phyloP scores from a whole-genome alignment of 148 eudicot species.

The Nyssa sinensis region DNA sequence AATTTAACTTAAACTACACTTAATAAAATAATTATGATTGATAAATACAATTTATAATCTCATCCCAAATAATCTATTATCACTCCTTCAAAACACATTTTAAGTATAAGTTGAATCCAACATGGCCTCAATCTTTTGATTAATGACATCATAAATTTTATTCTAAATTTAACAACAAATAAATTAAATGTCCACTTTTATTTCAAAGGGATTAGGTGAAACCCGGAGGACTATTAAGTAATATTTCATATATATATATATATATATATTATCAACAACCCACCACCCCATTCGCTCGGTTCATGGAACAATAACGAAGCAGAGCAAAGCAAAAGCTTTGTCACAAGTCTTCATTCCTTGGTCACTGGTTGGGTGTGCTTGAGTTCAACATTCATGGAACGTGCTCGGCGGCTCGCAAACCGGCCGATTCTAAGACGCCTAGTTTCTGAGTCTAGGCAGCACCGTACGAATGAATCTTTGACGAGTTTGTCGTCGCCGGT shows the following conservation, averaged over 20 bases:
- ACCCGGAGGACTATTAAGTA: no score
- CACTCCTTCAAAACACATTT: no score
- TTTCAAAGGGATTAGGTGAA: no score
- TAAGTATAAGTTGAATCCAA: no score
- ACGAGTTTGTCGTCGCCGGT: constrained; percentile 15
- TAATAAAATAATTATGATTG: no score
- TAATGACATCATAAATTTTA: no score
- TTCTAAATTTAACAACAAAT: no score
- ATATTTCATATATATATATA: not conserved
- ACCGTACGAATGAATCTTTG: constrained; percentile 21
- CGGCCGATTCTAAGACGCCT: constrained; percentile 57
- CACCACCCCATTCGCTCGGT: constrained; percentile 25
- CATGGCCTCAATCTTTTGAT: no score
- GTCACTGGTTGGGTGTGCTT: not conserved
- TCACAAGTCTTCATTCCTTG: not conserved
- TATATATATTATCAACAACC: constrained; percentile 30
- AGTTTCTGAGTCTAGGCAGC: constrained; percentile 46
- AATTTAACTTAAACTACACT: no score
- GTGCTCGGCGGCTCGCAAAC: constrained; percentile 71
- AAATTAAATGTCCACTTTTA: no score
- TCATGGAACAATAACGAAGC: constrained; percentile 16
- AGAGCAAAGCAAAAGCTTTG: not conserved
- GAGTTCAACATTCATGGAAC: constrained; percentile 52
- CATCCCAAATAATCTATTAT: no score
- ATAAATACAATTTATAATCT: no score